phyloP scores from a whole-genome alignment of 306 rosid genomes.

The Comarum palustre region DNA sequence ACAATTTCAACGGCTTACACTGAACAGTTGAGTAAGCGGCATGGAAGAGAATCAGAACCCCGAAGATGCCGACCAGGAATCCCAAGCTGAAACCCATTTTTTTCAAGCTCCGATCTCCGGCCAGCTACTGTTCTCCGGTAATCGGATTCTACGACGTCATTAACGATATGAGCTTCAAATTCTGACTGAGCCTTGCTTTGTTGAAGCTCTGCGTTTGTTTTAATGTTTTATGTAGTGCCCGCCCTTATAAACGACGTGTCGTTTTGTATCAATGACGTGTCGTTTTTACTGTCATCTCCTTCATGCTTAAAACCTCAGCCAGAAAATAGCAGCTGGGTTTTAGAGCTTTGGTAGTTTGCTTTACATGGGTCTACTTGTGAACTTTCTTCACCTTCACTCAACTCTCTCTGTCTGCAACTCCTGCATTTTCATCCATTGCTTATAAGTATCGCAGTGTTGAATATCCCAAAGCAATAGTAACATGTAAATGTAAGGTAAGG shows the following conservation, averaged over 20 bases:
- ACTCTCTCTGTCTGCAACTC: neutral
- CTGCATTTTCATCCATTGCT: neutral
- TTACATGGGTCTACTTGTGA: constrained; percentile 12
- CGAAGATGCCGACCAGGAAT: constrained; percentile 55
- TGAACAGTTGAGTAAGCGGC: constrained; percentile 76
- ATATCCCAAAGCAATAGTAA: neutral
- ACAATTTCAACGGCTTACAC: constrained; percentile 37
- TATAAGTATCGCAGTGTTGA: neutral
- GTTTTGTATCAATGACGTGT: neutral
- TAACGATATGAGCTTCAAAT: neutral
- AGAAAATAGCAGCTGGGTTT: neutral
- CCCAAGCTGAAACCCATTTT: constrained; percentile 27
- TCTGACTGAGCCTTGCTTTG: neutral
- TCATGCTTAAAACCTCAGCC: neutral
- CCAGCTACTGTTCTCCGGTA: constrained; percentile 15
- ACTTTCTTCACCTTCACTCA: neutral
- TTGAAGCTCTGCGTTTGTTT: neutral
- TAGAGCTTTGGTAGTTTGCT: neutral
- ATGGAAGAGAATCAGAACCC: constrained; percentile 53
- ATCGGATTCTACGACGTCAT: constrained; percentile 17
- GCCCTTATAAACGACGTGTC: neutral
- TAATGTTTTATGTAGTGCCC: neutral
- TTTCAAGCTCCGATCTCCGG: constrained; percentile 27
- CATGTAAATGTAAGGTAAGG: constrained; percentile 16
- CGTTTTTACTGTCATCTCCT: neutral